These are phyloP conservation scores for Candida caryicola DNA, from an alignment of 805 yeast genomes.

Conservation along the genomic window DNA sequence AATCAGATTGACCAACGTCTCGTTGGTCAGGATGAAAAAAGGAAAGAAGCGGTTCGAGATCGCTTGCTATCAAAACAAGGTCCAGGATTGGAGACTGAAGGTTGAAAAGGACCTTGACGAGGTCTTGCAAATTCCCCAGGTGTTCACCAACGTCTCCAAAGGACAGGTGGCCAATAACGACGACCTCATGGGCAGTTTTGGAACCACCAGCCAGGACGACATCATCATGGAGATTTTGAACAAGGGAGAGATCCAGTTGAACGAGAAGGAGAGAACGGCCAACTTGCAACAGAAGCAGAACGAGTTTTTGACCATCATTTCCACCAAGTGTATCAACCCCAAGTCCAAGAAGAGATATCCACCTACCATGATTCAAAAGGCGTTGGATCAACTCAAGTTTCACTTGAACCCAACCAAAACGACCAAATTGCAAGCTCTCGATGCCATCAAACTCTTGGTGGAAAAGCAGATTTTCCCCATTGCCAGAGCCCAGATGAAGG, in stretches of 20 bases:
- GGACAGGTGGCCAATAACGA: constrained; percentile 91
- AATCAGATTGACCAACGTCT: constrained; percentile 89
- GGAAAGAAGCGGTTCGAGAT: constrained; percentile 91
- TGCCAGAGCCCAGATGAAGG: constrained; percentile 90
- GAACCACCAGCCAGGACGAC: constrained; percentile 67
- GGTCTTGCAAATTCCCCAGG: constrained; percentile 93
- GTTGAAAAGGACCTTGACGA: constrained; percentile 93
- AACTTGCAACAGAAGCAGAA: constrained; percentile 71
- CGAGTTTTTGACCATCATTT: constrained; percentile 77
- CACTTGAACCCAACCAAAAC: constrained; percentile 70
- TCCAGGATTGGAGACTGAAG: constrained; percentile 88
- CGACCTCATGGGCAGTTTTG: constrained; percentile 71
- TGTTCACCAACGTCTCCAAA: constrained; percentile 87
- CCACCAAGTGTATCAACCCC: constrained; percentile 91
- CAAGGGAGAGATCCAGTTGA: constrained; percentile 92
- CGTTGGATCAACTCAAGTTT: constrained; percentile 72
- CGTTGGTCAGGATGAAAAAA: constrained; percentile 85
- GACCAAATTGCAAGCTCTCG: constrained; percentile 86
- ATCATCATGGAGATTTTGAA: constrained; percentile 78
- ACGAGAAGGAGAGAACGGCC: constrained; percentile 87
- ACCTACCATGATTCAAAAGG: constrained; percentile 89
- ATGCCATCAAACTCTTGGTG: constrained; percentile 77
- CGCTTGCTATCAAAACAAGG: constrained; percentile 95
- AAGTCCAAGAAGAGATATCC: constrained; percentile 87
- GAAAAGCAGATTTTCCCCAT: constrained; percentile 85